Percentiles rank a stretch among this genome's conserved stretches.
These are phyloP conservation scores for Thielaviopsis musarum DNA, from an alignment of 2,329 filamentous ascomycete genomes.

Conservation along the genomic window DNA sequence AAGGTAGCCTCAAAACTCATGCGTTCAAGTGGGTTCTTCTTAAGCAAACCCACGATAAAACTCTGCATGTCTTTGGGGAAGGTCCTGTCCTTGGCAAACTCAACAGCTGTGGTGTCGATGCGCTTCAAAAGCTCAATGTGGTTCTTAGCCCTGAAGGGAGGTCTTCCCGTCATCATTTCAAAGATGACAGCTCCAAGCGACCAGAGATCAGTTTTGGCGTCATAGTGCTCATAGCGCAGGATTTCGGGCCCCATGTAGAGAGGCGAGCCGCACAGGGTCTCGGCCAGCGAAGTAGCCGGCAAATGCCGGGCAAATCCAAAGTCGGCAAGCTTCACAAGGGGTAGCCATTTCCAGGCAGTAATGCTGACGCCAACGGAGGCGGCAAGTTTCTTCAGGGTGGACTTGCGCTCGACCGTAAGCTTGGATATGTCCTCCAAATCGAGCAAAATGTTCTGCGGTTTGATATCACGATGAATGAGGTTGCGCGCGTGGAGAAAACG, in stretches of 20 bases:
- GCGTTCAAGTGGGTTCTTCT: constrained; percentile 69
- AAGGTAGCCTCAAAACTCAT: constrained; percentile 82
- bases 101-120: constrained; percentile 63
- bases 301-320: constrained; percentile 95
- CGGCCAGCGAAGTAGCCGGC: constrained; percentile 77
- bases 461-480: constrained; percentile 91
- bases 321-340: constrained; percentile 94
- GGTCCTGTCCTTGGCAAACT: constrained; percentile 7
- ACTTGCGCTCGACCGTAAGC: constrained; percentile 56
- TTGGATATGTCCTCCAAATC: constrained; percentile 26
- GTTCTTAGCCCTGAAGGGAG: constrained; percentile 82
- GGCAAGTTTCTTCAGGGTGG: constrained; percentile 22
- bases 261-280: constrained; percentile 90
- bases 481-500: constrained; percentile 73
- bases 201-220: constrained; percentile 93
- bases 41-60: constrained; percentile 72
- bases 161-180: constrained; percentile 83
- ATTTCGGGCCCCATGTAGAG: constrained; percentile 99
- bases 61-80: constrained; percentile 48
- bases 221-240: constrained; percentile 89
- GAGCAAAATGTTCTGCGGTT: constrained; percentile 87
- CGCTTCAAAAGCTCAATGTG: constrained; percentile 86
- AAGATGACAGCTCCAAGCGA: constrained; percentile 90
- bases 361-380: constrained; percentile 50
- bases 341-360: constrained; percentile 29